Conservation (phyloP, 2,329 filamentous ascomycete genomes). For the Fusarium lyarnte region DNA sequence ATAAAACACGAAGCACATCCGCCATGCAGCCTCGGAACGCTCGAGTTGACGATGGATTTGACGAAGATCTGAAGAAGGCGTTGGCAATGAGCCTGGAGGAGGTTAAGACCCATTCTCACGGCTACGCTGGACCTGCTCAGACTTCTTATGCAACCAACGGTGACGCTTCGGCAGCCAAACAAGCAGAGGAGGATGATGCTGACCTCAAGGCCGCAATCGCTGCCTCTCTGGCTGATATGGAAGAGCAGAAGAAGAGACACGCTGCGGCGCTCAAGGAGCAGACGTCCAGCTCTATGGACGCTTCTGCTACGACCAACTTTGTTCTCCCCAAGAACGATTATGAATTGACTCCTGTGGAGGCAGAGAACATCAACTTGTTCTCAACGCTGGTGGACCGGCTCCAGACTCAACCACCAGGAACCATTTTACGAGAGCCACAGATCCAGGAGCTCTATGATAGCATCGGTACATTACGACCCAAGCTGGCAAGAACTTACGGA, state of each 20-base stretch:
- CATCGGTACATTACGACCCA: constrained; percentile 91
- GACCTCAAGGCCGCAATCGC: constrained; percentile 96
- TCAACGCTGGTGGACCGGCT: constrained; percentile 92
- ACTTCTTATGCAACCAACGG: constrained; percentile 53
- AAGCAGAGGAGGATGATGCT: constrained; percentile 86
- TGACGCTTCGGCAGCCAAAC: constrained; percentile 50
- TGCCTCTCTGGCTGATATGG: constrained; percentile 94
- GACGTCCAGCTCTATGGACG: constrained; percentile 57
- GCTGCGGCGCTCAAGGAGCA: constrained; percentile 85
- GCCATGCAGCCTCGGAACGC: constrained; percentile 91
- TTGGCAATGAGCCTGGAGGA: constrained; percentile 98
- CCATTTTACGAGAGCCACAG: constrained; percentile 94
- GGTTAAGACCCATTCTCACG: constrained; percentile 77
- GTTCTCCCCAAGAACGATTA: constrained; percentile 87
- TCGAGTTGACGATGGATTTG: constrained; percentile 88
- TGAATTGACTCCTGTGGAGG: constrained; percentile 91
- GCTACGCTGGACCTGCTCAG: constrained; percentile 71
- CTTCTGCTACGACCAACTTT: constrained; percentile 57
- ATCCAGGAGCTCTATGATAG: constrained; percentile 98
- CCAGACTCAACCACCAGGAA: constrained; percentile 94
- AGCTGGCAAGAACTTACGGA: constrained; percentile 93
- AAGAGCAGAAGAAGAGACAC: constrained; percentile 95
- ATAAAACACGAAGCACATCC: constrained; percentile 72
- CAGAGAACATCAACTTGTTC: constrained; percentile 97
- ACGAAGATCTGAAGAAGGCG: constrained; percentile 93